Percentiles rank a stretch among this genome's conserved stretches.
phyloP scores from a whole-genome alignment of 2,329 filamentous ascomycete genomes.

The Gnomoniopsis smithogilvyi region DNA sequence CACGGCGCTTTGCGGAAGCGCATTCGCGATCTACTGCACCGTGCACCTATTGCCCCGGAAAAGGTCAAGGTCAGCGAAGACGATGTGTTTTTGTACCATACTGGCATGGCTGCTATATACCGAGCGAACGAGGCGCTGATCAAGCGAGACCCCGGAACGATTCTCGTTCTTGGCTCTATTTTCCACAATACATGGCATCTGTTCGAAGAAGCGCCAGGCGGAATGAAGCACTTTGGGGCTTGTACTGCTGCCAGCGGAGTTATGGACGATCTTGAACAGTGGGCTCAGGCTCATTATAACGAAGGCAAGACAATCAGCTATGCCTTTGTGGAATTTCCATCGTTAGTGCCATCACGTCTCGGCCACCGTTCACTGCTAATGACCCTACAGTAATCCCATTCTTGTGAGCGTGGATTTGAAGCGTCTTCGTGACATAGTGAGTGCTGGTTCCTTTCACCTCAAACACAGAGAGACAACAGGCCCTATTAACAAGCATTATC shows the following conservation, averaged over 20 bases:
- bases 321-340: constrained; percentile 47
- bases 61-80: constrained; percentile 25
- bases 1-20: constrained; percentile 38
- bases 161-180: constrained; percentile 46
- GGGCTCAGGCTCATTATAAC: constrained; percentile 38
- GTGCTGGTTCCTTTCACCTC: constrained; percentile 24
- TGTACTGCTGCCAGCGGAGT: constrained; percentile 34
- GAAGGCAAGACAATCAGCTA: constrained; percentile 39
- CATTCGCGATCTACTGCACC: constrained; percentile 38
- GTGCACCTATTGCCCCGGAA: constrained; percentile 32
- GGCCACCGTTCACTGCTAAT: no score
- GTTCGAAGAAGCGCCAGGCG: constrained; percentile 40
- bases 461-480: neutral
- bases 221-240: constrained; percentile 45
- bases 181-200: constrained; percentile 49
- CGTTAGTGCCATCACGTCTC: no score
- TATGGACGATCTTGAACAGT: constrained; percentile 42
- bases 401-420: constrained; percentile 38
- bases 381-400: constrained; percentile 37
- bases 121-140: constrained; percentile 36
- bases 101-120: constrained; percentile 53
- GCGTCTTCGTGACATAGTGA: constrained; percentile 37
- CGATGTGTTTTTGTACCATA: constrained; percentile 52
- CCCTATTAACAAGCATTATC: neutral
- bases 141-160: constrained; percentile 29